These are phyloP conservation scores for Mycena epipterygia DNA, from an alignment of 768 basidiomycete species.

Conservation along the genomic window DNA sequence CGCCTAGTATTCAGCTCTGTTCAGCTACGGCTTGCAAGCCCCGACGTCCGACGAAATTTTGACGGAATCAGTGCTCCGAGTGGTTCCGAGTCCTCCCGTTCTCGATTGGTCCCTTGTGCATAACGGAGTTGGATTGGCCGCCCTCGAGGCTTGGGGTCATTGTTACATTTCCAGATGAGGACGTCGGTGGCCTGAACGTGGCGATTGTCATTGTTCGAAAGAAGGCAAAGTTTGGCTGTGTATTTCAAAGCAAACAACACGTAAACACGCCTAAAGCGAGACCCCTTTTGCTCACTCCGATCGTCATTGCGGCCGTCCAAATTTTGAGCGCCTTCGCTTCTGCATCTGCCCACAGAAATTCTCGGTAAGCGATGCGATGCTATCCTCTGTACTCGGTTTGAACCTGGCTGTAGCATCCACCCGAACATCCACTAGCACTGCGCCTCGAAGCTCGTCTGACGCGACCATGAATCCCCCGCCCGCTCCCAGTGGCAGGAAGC, in stretches of 20 bases:
- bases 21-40: too few relatives aligned
- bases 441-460: background rate
- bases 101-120: too few relatives aligned
- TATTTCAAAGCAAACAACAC: conserved; percentile 48
- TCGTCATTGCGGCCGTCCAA: background rate
- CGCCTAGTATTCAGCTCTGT: too few relatives aligned
- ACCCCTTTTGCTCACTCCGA: background rate
- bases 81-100: too few relatives aligned
- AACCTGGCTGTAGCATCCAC: conserved; percentile 12
- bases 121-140: too few relatives aligned
- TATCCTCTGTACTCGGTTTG: conserved; percentile 7
- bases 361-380: background rate
- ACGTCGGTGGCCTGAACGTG: too few relatives aligned
- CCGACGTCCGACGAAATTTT: too few relatives aligned
- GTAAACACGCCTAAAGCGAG: conserved; percentile 46
- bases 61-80: too few relatives aligned
- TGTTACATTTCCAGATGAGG: too few relatives aligned
- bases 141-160: too few relatives aligned
- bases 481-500: conserved; percentile 43
- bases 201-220: background rate
- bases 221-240: background rate
- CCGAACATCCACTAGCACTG: background rate
- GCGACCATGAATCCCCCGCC: conserved; percentile 38
- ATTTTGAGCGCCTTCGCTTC: background rate
- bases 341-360: conserved; percentile 2